Percentiles rank a stretch among this genome's conserved stretches.
Evolutionary conservation across 805 yeast species (phyloP).

Genomic region (Candida odintsovae): DNA sequence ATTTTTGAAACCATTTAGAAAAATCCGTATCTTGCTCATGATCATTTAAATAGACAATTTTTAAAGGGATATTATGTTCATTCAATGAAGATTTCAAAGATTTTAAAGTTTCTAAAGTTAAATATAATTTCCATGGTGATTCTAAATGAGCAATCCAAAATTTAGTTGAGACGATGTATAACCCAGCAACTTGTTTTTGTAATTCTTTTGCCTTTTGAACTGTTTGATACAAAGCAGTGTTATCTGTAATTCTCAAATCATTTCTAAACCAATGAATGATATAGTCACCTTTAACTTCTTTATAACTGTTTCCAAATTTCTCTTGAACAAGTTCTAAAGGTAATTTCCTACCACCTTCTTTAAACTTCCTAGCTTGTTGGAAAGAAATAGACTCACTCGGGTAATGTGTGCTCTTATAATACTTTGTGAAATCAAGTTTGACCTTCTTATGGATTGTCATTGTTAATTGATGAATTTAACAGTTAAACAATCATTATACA

Average conservation of each 20-base stretch:
- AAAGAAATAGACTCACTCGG: slow-evolving; percentile 1
- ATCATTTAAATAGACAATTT: slow-evolving; percentile 21
- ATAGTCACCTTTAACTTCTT: slow-evolving; percentile 4
- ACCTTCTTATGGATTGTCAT: slow-evolving; percentile 4
- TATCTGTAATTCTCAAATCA: slow-evolving; percentile 42
- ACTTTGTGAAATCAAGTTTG: slow-evolving; percentile 15
- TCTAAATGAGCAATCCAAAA: slow-evolving; percentile 38
- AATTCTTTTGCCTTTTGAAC: slow-evolving; percentile 26
- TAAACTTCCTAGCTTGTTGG: slow-evolving; percentile 11
- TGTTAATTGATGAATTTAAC: too few relatives aligned
- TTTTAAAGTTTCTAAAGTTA: slow-evolving; percentile 30
- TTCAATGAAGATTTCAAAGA: slow-evolving; percentile 27
- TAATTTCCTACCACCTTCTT: slow-evolving; percentile 2
- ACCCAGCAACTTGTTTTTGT: slow-evolving; percentile 31
- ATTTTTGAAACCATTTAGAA: slow-evolving; percentile 19
- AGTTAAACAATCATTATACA: too few relatives aligned
- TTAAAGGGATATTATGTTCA: slow-evolving; percentile 32
- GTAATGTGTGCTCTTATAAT: slow-evolving; percentile 6
- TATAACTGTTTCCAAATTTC: neutral
- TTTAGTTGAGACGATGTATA: slow-evolving; percentile 36
- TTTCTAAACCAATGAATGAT: slow-evolving; percentile 42
- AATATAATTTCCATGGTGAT: slow-evolving; percentile 37
- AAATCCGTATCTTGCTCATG: slow-evolving; percentile 7
- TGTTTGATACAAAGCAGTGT: slow-evolving; percentile 34
- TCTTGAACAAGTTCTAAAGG: slow-evolving; percentile 10